Percentiles rank a stretch among this genome's conserved stretches.
These are phyloP conservation scores for Blumeria hordei DNA, from an alignment of 2,329 filamentous ascomycete species.

Conservation along the genomic window DNA sequence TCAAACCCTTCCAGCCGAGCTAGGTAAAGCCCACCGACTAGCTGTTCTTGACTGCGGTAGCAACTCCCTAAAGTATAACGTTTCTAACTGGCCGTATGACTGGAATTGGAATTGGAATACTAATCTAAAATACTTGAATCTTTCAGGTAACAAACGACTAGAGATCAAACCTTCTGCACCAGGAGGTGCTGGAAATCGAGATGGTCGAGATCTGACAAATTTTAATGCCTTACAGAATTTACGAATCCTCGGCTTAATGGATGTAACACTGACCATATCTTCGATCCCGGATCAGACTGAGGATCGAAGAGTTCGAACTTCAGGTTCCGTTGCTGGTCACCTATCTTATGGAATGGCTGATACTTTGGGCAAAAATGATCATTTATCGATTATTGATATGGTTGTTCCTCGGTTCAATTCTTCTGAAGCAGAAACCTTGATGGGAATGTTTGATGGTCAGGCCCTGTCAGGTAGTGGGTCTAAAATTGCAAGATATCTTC, in stretches of 20 bases:
- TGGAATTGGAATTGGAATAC: constrained; percentile 99
- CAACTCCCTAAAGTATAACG: constrained; percentile 93
- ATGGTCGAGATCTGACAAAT: constrained; percentile 57
- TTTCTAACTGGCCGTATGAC: constrained; percentile 95
- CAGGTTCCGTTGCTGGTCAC: constrained; percentile 74
- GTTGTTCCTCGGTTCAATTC: constrained; percentile 82
- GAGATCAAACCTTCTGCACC: constrained; percentile 62
- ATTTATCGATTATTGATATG: constrained; percentile 85
- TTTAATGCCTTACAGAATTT: constrained; percentile 70
- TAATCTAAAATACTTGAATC: constrained; percentile 79
- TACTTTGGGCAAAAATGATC: constrained; percentile 75
- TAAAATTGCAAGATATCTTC: constrained; percentile 85
- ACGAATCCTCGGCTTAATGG: constrained; percentile 81
- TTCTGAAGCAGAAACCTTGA: constrained; percentile 66
- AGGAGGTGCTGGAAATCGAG: constrained; percentile 43
- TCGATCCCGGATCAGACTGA: constrained; percentile 89
- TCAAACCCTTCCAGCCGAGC: constrained; percentile 81
- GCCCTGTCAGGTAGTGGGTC: constrained; percentile 72
- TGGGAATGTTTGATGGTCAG: constrained; percentile 93
- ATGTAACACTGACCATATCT: constrained; percentile 82
- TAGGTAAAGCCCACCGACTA: constrained; percentile 80
- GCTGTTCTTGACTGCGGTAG: constrained; percentile 84
- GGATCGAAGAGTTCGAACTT: constrained; percentile 86
- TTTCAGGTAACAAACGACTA: constrained; percentile 87
- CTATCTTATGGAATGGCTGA: constrained; percentile 96